Evolutionary conservation across 1,139 yeast species (phyloP).

Genomic region (Torulaspora pretoriensis): DNA sequence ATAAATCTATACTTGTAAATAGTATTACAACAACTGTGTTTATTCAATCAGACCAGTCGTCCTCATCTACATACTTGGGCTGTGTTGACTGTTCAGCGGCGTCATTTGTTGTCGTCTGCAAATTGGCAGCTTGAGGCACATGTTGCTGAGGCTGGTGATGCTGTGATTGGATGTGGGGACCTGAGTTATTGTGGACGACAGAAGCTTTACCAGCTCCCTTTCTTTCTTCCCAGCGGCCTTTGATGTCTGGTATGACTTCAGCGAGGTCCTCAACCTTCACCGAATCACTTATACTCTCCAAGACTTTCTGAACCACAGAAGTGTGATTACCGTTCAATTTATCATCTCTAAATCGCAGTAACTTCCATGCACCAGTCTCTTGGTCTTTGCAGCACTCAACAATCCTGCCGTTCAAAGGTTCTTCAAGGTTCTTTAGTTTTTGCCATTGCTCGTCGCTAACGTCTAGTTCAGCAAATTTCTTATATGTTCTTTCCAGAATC

Average conservation of each 20-base stretch:
- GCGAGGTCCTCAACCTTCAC: slow-evolving; percentile 74
- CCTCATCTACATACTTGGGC: slow-evolving; percentile 36
- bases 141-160: background rate
- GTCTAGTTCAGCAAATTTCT: slow-evolving; percentile 60
- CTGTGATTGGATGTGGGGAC: slow-evolving; percentile 18
- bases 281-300: slow-evolving; percentile 81
- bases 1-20: slow-evolving; percentile 12
- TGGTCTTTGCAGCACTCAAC: slow-evolving; percentile 68
- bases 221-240: slow-evolving; percentile 47
- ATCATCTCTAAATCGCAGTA: slow-evolving; percentile 88
- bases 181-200: too few species aligned
- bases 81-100: slow-evolving; percentile 13
- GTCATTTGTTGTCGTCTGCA: slow-evolving; percentile 5
- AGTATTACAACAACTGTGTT: slow-evolving; percentile 4
- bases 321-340: slow-evolving; percentile 83
- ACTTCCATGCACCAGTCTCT: slow-evolving; percentile 63
- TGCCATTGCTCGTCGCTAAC: slow-evolving; percentile 80
- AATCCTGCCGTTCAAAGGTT: slow-evolving; percentile 87
- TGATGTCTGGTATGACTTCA: slow-evolving; percentile 45
- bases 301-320: slow-evolving; percentile 72
- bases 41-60: slow-evolving; percentile 34
- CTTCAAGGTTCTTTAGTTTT: slow-evolving; percentile 56
- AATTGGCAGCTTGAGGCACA: background rate
- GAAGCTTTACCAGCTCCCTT: slow-evolving; percentile 23
- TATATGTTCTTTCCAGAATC: slow-evolving; percentile 48